Evolutionary conservation across 495 filamentous ascomycete genomes (phyloP), one percentile per base, ranked within the genome.

Genomic region (Parachaetomium inaequale): DNA sequence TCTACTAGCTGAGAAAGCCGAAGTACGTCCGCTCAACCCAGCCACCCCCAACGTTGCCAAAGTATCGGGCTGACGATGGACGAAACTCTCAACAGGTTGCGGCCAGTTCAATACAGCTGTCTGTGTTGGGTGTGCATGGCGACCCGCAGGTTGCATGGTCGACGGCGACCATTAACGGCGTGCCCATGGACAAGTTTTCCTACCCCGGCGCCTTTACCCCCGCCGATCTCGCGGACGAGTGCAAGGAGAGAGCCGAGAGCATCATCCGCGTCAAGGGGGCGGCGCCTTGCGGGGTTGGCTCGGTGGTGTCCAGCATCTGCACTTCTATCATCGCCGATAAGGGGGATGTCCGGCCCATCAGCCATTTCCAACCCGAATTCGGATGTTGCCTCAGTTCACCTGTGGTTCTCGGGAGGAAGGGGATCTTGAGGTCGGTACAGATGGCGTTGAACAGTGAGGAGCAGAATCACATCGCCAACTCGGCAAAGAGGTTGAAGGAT

Each of bases 101-200:
- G 14, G 57, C 65, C 31, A 72, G 63, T 31, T 74, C 75, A 8
- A 74, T 80, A 40, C 68, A 79, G 58, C 61, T 74, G 0, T 72
- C 73, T 55, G 74, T 79, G 5, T 29, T 82, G 28, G 79, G 79
- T 17, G 74, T 78, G 21, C 78, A 80, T 57, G 79, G 79, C 1
- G 70, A 76, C 28, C 67, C 68, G 4, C 76, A 80, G 40, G 71
- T 72, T 11, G 74, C 74, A 1, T 82, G 79, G 79, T 79, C 74
- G 10, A 59, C 55, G 8, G 70, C 70, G 8, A 68, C 68, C 14
- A 66, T 75, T 49, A 62, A 66, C 47, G 72, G 71, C 46, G 58
- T 67, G 10, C 76, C 76, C 14, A 29, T 79, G 12, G 29, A 63
- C 43, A 59, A 70, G 36, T 61, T 64, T 0, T 55, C 76, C 25